Evolutionary conservation across 805 yeast genomes (phyloP), one percentile per base, ranked within the genome.

Genomic region (Cyberlindnera mrakii): DNA sequence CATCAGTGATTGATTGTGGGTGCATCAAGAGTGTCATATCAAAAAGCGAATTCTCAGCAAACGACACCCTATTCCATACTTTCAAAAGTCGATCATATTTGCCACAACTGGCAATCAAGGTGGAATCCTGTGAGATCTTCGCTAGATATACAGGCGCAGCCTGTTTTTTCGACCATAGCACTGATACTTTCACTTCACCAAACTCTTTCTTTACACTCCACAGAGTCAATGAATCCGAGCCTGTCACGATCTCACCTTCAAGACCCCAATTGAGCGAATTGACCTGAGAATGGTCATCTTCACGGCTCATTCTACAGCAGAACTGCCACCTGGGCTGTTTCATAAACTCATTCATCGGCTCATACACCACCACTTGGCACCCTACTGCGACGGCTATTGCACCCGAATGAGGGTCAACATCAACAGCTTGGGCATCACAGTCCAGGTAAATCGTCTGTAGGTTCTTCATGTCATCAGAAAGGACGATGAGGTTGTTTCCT

Each of bases 401-500:
- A 8, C 96, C 96, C 49, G 77, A 77, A 5, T 58, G 52, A 1
- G 70, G 54, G 54, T 85, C 80, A 37, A 90, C 71, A 45, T 79
- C 82, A 4, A 89, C 80, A 1, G 83, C 78, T 19, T 57, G 55
- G 15, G 91, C 81, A 55, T 86, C 96, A 2, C 66, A 48, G 10
- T 78, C 80, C 18, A 88, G 66, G 52, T 85, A 85, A 1, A 88
- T 65, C 0, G 96, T 88, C 61, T 91, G 98, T 15, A 89, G 63
- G 47, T 82, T 65, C 19, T 65, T 62, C 45, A 71, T 66, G 37
- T 72, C 67, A 46, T 75, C 72, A 7, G 82, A 70, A 3, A 81
- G 58, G 5, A 85, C 72, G 30, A 91, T 84, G 51, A 91, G 68
- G 59, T 87, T 88, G 64, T 88, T 88, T 0, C 96, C 97, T 1